Conservation (phyloP, 176 grass and related monocot species). For the Sorghum bicolor region Sorghum_bicolor_NCBIv3 NC_012876.2:9174001-9174500, state of each 20-base stretch:
- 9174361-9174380: neutral
- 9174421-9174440: neutral
- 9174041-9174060: conserved; percentile 1
- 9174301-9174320: neutral
- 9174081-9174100: conserved; percentile 44
- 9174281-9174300: neutral
- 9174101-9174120: conserved; percentile 39
- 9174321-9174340: neutral
- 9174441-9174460: neutral
- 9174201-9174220: neutral
- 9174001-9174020: no score
- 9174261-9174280: neutral
- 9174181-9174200: neutral
- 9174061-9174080: conserved; percentile 58
- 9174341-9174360: neutral
- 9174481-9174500: neutral
- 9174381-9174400: neutral
- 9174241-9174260: neutral
- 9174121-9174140: conserved; percentile 32
- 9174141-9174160: conserved; percentile 53
- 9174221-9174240: neutral
- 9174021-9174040: neutral
- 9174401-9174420: neutral
- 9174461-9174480: neutral
- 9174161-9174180: conserved; percentile 47